Evolutionary conservation across 2,329 filamentous ascomycete genomes (phyloP).

Genomic region (Alternaria consortialis): DNA sequence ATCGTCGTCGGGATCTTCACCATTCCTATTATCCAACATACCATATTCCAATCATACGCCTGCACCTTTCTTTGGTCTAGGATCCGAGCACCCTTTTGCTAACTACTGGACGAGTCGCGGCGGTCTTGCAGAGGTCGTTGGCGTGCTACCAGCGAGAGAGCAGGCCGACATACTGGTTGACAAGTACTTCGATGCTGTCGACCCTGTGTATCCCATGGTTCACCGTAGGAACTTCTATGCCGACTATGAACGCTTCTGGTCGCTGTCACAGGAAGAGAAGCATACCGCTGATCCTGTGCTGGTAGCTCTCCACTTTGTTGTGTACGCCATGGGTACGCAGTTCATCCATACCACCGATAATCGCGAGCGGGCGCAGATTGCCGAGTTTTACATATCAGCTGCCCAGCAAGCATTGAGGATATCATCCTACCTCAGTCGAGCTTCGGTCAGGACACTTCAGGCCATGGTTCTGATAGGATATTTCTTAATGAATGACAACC

Average conservation of each 20-base stretch:
- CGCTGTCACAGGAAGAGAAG: constrained; percentile 66
- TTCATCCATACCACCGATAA: constrained; percentile 70
- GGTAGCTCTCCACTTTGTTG: constrained; percentile 76
- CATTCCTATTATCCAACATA: constrained; percentile 73
- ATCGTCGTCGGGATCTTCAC: constrained; percentile 55
- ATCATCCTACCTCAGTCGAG: constrained; percentile 78
- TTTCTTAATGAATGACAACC: constrained; percentile 86
- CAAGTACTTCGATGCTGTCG: constrained; percentile 68
- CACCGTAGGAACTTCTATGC: constrained; percentile 78
- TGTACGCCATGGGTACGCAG: constrained; percentile 80
- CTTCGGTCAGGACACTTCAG: constrained; percentile 76
- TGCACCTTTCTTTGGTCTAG: constrained; percentile 83
- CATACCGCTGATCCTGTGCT: constrained; percentile 71
- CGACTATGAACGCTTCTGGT: constrained; percentile 83
- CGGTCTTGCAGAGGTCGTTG: constrained; percentile 77
- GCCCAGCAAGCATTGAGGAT: constrained; percentile 80
- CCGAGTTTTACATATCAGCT: constrained; percentile 83
- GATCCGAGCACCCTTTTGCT: constrained; percentile 79
- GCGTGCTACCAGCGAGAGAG: constrained; percentile 76
- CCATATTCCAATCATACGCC: constrained; percentile 75
- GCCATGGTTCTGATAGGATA: constrained; percentile 85
- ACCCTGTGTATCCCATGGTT: constrained; percentile 83
- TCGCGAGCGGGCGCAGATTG: constrained; percentile 74
- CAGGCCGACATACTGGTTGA: constrained; percentile 74
- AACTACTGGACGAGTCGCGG: constrained; percentile 87